Evolutionary conservation across 305 asterid genomes (phyloP).

Genomic region (Plantago rigida): DNA sequence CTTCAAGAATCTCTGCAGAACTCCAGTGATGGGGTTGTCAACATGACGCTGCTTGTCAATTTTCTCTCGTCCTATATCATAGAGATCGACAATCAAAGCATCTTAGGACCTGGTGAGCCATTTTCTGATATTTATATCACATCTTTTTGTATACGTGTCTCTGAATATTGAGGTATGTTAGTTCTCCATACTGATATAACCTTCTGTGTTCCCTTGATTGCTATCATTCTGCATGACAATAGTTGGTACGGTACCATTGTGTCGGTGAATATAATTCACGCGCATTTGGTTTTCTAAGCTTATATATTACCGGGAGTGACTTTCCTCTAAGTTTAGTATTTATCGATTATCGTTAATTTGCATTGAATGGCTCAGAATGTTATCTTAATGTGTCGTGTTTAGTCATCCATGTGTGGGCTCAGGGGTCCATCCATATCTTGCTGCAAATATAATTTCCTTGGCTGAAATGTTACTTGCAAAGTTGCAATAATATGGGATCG

Average conservation of each 20-base stretch:
- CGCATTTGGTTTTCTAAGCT: slow-evolving; percentile 12
- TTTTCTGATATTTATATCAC: slow-evolving; percentile 19
- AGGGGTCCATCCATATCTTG: no score
- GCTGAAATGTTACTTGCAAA: no score
- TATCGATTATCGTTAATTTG: no score
- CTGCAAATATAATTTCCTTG: no score
- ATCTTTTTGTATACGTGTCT: slow-evolving; percentile 5
- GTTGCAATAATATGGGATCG: no score
- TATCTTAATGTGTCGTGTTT: no score
- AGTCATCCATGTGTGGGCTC: no score
- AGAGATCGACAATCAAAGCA: slow-evolving; percentile 68
- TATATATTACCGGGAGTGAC: no score
- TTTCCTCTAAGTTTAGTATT: no score
- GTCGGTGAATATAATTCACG: background rate
- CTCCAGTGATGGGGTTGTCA: slow-evolving; percentile 62
- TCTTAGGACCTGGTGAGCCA: slow-evolving; percentile 84
- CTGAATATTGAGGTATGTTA: background rate
- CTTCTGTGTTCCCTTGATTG: slow-evolving; percentile 10
- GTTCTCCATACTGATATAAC: slow-evolving; percentile 17
- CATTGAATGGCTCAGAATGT: no score
- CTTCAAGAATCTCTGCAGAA: slow-evolving; percentile 64
- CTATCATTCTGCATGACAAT: slow-evolving; percentile 6
- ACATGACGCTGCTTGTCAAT: slow-evolving; percentile 65
- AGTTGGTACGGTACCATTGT: background rate
- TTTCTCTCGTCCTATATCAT: slow-evolving; percentile 77